Conservation (phyloP, 176 grass and related monocot species). For the Melocanna baccifera region DNA sequence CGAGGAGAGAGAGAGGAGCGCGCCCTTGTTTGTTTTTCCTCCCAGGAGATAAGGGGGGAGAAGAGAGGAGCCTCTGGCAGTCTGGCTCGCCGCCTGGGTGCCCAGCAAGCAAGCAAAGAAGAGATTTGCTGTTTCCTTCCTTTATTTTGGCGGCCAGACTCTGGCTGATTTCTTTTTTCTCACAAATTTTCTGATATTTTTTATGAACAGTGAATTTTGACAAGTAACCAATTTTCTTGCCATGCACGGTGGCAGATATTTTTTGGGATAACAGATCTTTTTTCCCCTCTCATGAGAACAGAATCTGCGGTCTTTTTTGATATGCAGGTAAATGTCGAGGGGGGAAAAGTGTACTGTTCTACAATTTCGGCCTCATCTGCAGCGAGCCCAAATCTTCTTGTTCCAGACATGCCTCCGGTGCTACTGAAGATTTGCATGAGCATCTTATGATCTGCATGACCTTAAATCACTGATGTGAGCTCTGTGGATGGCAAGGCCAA, state of each 20-base stretch:
- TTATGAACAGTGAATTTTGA: not conserved
- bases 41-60: conserved; percentile 34
- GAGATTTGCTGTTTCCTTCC: not conserved
- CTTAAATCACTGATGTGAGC: not conserved
- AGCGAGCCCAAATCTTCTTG: not conserved
- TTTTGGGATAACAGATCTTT: conserved; percentile 12
- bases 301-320: not conserved
- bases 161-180: conserved; percentile 25
- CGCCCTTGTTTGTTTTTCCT: not conserved
- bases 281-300: not conserved
- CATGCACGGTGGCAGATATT: conserved; percentile 25
- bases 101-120: conserved; percentile 19
- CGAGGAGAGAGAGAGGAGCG: too few species aligned
- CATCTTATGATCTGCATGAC: not conserved
- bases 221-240: conserved; percentile 8
- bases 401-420: not conserved
- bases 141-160: conserved; percentile 3
- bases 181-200: not conserved
- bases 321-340: not conserved
- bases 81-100: not conserved
- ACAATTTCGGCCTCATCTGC: not conserved
- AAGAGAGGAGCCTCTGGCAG: not conserved
- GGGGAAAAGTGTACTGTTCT: not conserved
- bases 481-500: not conserved
- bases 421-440: not conserved